Conservation (phyloP, 2,329 filamentous ascomycete genomes). For the Pseudogymnoascus sp. region DNA sequence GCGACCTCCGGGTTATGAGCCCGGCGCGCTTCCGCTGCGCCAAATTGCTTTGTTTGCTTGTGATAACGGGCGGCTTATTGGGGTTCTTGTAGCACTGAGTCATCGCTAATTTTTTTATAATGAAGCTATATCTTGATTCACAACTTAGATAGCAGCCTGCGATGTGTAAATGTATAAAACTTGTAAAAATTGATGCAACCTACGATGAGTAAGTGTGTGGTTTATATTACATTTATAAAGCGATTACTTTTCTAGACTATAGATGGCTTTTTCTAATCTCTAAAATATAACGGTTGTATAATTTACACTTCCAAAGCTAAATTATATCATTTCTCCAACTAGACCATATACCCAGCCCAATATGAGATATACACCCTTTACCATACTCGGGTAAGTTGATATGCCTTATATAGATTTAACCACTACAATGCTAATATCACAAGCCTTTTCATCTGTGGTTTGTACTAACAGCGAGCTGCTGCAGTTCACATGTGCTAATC, state of each 20-base stretch:
- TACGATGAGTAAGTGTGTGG: too few species aligned
- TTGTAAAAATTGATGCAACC: too few species aligned
- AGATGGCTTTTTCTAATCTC: not conserved
- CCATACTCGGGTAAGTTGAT: too few species aligned
- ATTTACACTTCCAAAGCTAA: not conserved
- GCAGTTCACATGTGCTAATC: too few species aligned
- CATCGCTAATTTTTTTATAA: not conserved
- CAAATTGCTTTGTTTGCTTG: constrained; percentile 16
- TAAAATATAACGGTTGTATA: not conserved
- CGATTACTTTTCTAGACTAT: not conserved
- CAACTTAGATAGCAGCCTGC: not conserved
- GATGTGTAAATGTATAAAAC: too few species aligned
- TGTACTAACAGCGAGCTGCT: too few species aligned
- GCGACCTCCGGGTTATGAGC: constrained; percentile 20
- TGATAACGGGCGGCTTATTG: not conserved
- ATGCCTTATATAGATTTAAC: too few species aligned
- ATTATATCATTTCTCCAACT: not conserved
- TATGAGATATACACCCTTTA: not conserved
- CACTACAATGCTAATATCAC: too few species aligned
- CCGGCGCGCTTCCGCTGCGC: constrained; percentile 19
- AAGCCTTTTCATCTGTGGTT: too few species aligned
- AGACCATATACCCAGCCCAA: not conserved
- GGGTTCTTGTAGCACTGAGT: not conserved
- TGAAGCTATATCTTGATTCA: not conserved
- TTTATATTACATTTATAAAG: not conserved